A percentile compares a stretch with the other conserved stretches of the same genome.
Conservation (phyloP, 129 eudicot species). For the Chrysanthemum seticuspe region DNA sequence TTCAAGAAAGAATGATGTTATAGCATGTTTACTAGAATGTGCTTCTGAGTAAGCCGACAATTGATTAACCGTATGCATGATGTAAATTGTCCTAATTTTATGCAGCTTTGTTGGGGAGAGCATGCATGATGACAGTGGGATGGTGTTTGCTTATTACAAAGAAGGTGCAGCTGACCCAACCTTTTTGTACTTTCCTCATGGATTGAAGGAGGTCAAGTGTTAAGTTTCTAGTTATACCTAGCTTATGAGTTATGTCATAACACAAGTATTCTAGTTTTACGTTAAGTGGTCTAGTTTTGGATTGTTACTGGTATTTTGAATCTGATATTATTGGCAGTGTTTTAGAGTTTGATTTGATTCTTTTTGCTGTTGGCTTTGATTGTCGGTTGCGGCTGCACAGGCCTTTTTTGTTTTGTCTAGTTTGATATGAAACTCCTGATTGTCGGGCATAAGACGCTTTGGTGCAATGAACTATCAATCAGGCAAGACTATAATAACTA, state of each 20-base stretch:
- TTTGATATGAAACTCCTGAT: too few species aligned
- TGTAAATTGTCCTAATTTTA: neutral
- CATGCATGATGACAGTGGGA: conserved; percentile 47
- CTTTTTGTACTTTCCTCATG: conserved; percentile 46
- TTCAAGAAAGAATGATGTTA: too few species aligned
- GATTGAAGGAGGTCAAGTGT: conserved; percentile 57
- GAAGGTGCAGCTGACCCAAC: conserved; percentile 60
- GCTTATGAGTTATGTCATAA: neutral
- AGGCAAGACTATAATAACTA: too few species aligned
- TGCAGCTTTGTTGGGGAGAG: conserved; percentile 65
- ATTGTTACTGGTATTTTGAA: conserved; percentile 11
- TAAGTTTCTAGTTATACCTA: conserved; percentile 12
- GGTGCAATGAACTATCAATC: too few species aligned
- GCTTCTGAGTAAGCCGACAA: too few species aligned
- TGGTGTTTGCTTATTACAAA: conserved; percentile 65
- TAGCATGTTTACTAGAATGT: too few species aligned
- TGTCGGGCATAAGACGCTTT: too few species aligned
- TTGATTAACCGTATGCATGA: neutral
- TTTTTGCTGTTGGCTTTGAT: neutral
- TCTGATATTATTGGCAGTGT: neutral
- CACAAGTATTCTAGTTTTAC: conserved; percentile 10
- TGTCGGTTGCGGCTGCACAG: neutral
- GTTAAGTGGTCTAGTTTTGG: conserved; percentile 4
- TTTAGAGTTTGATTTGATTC: neutral
- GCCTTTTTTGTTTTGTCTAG: too few species aligned